These are phyloP conservation scores for Phytophthora pisi DNA, from an alignment of 352 stramenopile species.

Conservation along the genomic window DNA sequence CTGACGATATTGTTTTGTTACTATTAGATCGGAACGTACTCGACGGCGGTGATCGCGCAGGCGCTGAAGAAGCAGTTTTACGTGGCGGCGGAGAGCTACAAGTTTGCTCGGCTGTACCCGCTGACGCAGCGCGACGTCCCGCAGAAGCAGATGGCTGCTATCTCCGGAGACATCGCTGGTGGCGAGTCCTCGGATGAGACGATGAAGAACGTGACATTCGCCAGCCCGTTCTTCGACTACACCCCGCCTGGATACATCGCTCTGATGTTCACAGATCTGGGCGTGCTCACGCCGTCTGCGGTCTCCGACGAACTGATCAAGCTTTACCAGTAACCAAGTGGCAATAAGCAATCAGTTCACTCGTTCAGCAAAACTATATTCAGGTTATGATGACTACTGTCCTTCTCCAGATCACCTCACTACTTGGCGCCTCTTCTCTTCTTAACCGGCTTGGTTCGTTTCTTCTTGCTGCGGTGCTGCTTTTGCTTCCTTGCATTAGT, in stretches of 20 bases:
- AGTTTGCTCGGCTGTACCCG: constrained; percentile 98
- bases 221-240: constrained; percentile 96
- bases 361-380: constrained; percentile 1
- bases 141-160: constrained; percentile 67
- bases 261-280: constrained; percentile 98
- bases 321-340: constrained; percentile 93
- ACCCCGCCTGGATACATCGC: constrained; percentile 98
- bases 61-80: constrained; percentile 98
- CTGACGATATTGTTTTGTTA: constrained; percentile 1
- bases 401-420: background rate
- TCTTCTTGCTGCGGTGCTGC: constrained; percentile 23
- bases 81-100: constrained; percentile 98
- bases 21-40: constrained; percentile 93
- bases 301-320: constrained; percentile 99
- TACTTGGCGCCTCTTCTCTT: constrained; percentile 4
- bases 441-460: constrained; percentile 11
- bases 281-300: constrained; percentile 96
- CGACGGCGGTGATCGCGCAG: constrained; percentile 93
- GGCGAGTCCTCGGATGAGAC: constrained; percentile 29
- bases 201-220: constrained; percentile 74
- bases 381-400: background rate
- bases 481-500: constrained; percentile 4
- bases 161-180: constrained; percentile 38
- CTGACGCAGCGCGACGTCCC: constrained; percentile 96
- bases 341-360: constrained; percentile 1